Evolutionary conservation across 2,329 filamentous ascomycete species (phyloP).

Genomic region (Nothophoma quercina): DNA sequence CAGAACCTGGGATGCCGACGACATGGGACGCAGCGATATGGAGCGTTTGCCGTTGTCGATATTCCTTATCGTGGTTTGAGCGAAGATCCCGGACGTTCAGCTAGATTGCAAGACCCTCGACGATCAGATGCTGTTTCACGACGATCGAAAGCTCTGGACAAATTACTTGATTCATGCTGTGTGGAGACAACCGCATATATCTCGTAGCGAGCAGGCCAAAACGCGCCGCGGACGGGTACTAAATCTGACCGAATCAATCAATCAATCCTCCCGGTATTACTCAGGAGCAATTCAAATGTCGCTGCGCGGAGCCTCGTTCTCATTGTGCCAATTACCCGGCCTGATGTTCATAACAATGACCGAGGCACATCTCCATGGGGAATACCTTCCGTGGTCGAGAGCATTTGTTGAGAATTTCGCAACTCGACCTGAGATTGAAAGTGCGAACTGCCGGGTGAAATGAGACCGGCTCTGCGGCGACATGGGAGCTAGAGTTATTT

Average conservation of each 20-base stretch:
- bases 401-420: constrained; percentile 12
- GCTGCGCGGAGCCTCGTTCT: constrained; percentile 17
- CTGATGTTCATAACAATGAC: constrained; percentile 10
- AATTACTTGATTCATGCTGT: constrained; percentile 18
- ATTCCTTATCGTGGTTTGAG: constrained; percentile 15
- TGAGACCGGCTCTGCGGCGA: constrained; percentile 2
- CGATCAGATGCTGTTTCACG: constrained; percentile 17
- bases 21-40: constrained; percentile 15
- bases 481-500: constrained; percentile 11
- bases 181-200: constrained; percentile 19
- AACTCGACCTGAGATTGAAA: neutral
- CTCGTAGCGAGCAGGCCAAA: constrained; percentile 15
- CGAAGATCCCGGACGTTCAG: constrained; percentile 3
- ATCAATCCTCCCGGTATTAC: constrained; percentile 18
- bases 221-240: constrained; percentile 13
- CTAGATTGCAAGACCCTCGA: constrained; percentile 18
- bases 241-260: constrained; percentile 15
- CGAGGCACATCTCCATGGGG: constrained; percentile 23
- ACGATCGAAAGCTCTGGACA: constrained; percentile 19
- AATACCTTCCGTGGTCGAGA: constrained; percentile 20
- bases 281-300: constrained; percentile 10
- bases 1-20: constrained; percentile 15
- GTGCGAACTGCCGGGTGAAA: constrained; percentile 1
- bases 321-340: constrained; percentile 7
- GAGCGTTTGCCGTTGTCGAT: constrained; percentile 18